Base-by-base conservation (phyloP, 768 basidiomycete species). In the Rossbeevera mucosa region DNA sequence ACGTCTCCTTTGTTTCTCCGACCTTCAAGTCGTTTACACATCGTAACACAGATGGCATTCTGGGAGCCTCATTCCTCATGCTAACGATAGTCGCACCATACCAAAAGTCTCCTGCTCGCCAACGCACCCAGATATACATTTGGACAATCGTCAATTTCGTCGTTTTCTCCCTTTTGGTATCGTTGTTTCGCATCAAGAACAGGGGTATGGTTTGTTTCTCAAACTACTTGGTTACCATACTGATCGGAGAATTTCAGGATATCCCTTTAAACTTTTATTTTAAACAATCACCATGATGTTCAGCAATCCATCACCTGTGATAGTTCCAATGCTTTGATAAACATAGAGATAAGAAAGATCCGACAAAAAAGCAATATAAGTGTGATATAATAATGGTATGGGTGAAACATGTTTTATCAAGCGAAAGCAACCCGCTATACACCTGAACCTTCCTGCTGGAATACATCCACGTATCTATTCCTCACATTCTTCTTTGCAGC, bases 101-200 rank as follows among this genome's bases (percentile, higher is more conserved):
- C 58, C 83, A 88, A 64, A 69, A 78, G 28, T 87, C 88, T 9
- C 81, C 88, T 2, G 61, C 70, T 22, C 82, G 85, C 48, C 96
- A 99, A 64, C 82, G 91, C 25, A 64, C 86, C 18, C 95, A 93
- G 61, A 76, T 96, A 26, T 96, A 94, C 66, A 76, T 97, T 33
- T 98, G 94, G 93, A 81, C 86, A 2, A 79, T 73, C 0, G 83
- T 95, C 44, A 78, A 89, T 51, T 74, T 94, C 67, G 73, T 95
- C 61, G 75, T 95, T 46, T 96, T 94, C 72, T 92, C 91, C 31
- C 76, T 94, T 55, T 76, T 98, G 33, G 70, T 96, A 30, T 88
- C 88, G 25, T 64, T 97, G 42, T 98, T 98, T 78, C 81, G 82
- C 62, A 73, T 94, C 55, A 98, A 98, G 75, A 95, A 96, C 69